Percentiles rank a stretch among this genome's conserved stretches.
phyloP scores from a whole-genome alignment of 2,329 filamentous ascomycete species.

The Penicillium brasilianum region DNA sequence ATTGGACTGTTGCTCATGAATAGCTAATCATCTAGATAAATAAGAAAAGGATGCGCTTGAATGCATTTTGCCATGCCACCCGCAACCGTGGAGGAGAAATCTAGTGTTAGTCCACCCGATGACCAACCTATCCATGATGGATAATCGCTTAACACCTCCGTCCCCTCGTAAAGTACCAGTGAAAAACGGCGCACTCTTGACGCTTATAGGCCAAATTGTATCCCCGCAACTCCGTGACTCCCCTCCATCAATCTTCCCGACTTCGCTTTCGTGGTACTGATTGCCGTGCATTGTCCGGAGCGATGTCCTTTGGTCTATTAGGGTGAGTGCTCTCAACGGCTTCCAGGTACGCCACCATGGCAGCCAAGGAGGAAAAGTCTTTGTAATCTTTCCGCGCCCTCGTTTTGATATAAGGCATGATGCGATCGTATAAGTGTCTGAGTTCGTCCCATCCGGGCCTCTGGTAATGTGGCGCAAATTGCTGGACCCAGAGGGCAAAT shows the following conservation, averaged over 20 bases:
- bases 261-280: not conserved
- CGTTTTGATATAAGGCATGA: not conserved
- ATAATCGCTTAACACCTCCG: not conserved
- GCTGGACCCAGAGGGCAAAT: constrained; percentile 3
- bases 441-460: not conserved
- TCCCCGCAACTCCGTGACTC: not conserved
- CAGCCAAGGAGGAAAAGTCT: not conserved
- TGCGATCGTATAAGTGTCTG: not conserved
- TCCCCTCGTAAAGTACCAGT: no score
- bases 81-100: not conserved
- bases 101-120: not conserved
- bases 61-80: not conserved
- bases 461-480: constrained; percentile 1
- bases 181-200: no score
- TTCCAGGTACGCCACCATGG: constrained; percentile 1
- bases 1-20: not conserved
- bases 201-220: not conserved
- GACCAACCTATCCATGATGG: not conserved
- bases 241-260: not conserved
- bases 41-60: not conserved
- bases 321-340: not conserved
- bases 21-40: not conserved
- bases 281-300: not conserved
- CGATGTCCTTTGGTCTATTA: not conserved
- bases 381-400: not conserved